Base-by-base conservation (phyloP, 306 rosid genomes). In the apple (Malus domestica) region DNA sequence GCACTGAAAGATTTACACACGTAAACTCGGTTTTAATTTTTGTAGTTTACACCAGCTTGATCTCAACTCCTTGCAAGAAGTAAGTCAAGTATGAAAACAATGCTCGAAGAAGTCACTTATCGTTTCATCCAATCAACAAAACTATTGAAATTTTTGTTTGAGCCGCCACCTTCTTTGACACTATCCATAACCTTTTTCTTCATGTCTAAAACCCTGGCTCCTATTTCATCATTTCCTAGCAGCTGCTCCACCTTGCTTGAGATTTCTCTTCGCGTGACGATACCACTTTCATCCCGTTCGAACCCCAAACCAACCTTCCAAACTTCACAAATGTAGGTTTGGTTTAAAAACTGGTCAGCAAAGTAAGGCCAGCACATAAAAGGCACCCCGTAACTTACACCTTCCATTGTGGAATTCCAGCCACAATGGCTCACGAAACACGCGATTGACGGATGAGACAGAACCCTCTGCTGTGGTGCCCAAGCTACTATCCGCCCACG, bases 261-360 rank as follows among this genome's bases (percentile, higher is more conserved):
- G 42, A 92, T 87, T 75, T 92, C 97, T 35, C 61, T 66, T 38
- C 52, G 65, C 13, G 67, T 61, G 44, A 87, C 30, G 19, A 85
- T 71, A 58, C 90, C 90, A 49, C 67, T 81, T 70, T 45, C 78
- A 65, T 90, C 78, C 62, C 3, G 16, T 14, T 85, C 64, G 22
- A 90, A 63, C 40, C 55, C 83, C 71, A 87, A 10, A 29, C 96
- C 93, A 5, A 86, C 90, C 79, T 80, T 80, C 88, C 93, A 90
- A 42, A 90, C 77, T 55, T 88, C 96, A 15, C 67, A 29, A 29
- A 27, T 62, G 40, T 62, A 29, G 67, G 20, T 62, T 33, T 62
- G n/a, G 32, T 62, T 62, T 13, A 29, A 9, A 33, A 62, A 62
- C 40, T 62, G 67, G n/a, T 62, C 67, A 62, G 38, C 67, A 62